phyloP scores from a whole-genome alignment of 2,329 filamentous ascomycete genomes.

The Alternaria ventricosa region DNA sequence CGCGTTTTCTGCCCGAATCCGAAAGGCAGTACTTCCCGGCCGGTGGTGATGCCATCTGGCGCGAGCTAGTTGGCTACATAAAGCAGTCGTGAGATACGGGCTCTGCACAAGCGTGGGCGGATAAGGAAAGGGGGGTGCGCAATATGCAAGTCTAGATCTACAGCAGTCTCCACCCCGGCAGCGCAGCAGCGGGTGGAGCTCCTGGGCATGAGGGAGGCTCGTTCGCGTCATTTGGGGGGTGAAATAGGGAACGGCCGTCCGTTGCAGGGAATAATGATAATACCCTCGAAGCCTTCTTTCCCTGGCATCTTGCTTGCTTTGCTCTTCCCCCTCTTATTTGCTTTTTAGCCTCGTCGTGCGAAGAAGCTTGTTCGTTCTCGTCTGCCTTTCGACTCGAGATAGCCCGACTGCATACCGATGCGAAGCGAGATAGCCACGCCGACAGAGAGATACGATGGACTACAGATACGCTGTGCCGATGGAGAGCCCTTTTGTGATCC shows the following conservation, averaged over 20 bases:
- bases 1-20: neutral
- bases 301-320: slow-evolving; percentile 1
- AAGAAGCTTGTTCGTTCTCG: slow-evolving; percentile 1
- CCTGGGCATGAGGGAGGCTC: slow-evolving; percentile 9
- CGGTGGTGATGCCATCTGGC: neutral
- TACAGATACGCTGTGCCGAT: slow-evolving; percentile 11
- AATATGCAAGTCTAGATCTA: slow-evolving; percentile 10
- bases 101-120: slow-evolving; percentile 3
- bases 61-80: slow-evolving; percentile 3
- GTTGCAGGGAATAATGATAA: neutral
- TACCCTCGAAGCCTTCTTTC: slow-evolving; percentile 3
- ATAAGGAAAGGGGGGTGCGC: slow-evolving; percentile 18
- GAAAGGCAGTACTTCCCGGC: neutral
- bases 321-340: neutral
- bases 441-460: slow-evolving; percentile 6
- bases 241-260: slow-evolving; percentile 22
- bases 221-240: slow-evolving; percentile 25
- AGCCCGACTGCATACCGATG: slow-evolving; percentile 8
- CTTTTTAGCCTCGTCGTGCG: neutral
- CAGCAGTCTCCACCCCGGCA: slow-evolving; percentile 1
- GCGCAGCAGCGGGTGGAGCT: slow-evolving; percentile 4
- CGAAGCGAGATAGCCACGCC: slow-evolving; percentile 8
- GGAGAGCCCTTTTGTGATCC: slow-evolving; percentile 53
- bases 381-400: neutral
- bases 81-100: neutral